phyloP scores from a whole-genome alignment of 345 rosid species.

The Populus deltoides region DNA sequence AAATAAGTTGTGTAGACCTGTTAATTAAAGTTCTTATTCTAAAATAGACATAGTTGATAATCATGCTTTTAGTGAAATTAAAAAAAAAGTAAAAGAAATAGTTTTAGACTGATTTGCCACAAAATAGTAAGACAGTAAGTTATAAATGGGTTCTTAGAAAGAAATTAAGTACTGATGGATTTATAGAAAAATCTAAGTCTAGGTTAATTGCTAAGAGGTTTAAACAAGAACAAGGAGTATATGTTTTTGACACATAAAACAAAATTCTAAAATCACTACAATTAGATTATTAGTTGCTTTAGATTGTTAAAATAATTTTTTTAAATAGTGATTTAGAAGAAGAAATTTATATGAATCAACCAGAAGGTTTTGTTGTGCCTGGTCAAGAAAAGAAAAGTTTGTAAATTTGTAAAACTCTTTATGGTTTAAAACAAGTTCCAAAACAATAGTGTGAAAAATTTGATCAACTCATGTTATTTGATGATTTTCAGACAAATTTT shows the following conservation, averaged over 20 bases:
- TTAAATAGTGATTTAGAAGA: background rate
- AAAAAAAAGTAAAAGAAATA: background rate
- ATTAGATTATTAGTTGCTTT: background rate
- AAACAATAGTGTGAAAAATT: conserved; percentile 1
- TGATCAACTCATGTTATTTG: background rate
- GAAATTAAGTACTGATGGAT: background rate
- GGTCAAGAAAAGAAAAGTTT: background rate
- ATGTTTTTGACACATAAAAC: background rate
- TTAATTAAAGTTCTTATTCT: too few relatives aligned
- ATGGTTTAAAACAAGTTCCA: too few relatives aligned
- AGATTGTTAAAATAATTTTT: conserved; percentile 1
- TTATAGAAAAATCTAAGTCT: conserved; percentile 1
- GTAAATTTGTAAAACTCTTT: background rate
- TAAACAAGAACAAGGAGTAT: background rate
- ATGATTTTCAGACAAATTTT: too few relatives aligned
- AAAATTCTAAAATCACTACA: background rate
- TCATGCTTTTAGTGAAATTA: too few relatives aligned
- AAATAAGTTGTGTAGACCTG: too few relatives aligned
- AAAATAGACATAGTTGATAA: too few relatives aligned
- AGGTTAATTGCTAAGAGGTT: background rate
- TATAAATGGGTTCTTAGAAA: conserved; percentile 2
- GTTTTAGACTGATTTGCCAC: background rate
- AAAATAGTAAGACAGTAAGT: background rate
- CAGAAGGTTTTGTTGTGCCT: background rate
- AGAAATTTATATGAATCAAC: background rate